phyloP scores from a whole-genome alignment of 1,284 basidiomycete species.

The Apiotrichum montevideense region DNA sequence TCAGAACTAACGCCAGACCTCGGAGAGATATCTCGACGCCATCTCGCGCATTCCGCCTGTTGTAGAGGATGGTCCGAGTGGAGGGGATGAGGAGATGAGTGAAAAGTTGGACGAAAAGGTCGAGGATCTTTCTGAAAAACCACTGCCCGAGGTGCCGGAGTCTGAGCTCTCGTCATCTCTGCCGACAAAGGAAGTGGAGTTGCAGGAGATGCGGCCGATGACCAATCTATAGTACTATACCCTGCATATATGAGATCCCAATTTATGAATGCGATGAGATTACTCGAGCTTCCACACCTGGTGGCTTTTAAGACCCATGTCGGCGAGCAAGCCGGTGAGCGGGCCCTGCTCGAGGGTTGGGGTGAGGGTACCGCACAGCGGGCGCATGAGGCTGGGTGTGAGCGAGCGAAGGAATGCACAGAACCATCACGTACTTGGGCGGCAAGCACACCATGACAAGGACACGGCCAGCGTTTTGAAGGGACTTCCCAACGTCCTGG shows the following conservation, averaged over 20 bases:
- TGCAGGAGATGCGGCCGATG: background rate
- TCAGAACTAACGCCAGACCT: constrained; percentile 16
- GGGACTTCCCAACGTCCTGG: constrained; percentile 1
- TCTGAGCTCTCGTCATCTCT: background rate
- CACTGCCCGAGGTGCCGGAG: background rate
- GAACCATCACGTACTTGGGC: constrained; percentile 22
- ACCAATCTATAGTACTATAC: constrained; percentile 4
- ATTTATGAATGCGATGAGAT: background rate
- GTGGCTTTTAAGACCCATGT: constrained; percentile 30
- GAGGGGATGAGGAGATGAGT: background rate
- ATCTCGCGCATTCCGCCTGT: constrained; percentile 28
- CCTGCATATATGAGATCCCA: constrained; percentile 5
- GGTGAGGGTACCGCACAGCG: constrained; percentile 35
- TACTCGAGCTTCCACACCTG: constrained; percentile 43
- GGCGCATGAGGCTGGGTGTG: constrained; percentile 29
- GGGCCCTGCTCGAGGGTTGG: constrained; percentile 37
- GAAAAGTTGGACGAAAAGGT: constrained; percentile 6
- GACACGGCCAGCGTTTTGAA: constrained; percentile 13
- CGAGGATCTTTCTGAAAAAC: constrained; percentile 9
- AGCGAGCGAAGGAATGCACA: background rate
- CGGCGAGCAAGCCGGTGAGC: constrained; percentile 29
- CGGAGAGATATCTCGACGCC: constrained; percentile 34
- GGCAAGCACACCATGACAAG: constrained; percentile 42
- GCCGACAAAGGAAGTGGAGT: background rate
- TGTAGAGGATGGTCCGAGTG: constrained; percentile 9